Evolutionary conservation across 768 basidiomycete species (phyloP), one percentile per base, ranked within the genome.

Genomic region (Cytidiella melzeri): DNA sequence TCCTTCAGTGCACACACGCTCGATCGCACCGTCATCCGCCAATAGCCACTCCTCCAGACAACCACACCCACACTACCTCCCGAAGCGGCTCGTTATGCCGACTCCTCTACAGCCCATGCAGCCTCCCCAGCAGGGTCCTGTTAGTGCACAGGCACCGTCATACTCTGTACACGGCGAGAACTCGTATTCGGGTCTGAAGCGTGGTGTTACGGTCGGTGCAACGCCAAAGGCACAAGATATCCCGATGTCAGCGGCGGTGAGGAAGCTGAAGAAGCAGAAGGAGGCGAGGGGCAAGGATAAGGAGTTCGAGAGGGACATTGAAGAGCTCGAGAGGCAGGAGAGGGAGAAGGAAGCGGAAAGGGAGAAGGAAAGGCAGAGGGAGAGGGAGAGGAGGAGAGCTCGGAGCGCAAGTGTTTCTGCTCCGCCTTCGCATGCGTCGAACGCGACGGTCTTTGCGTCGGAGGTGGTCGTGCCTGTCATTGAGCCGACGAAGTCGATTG

Each of bases 31-130:
- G 40, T 41, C 40, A 9, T 7, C 9, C n/a, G 19, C 7, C 9
- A 18, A 10, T 10, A 7, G 10, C 15, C 25, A 9, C 13, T 19
- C 59, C 52, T 12, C 45, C 27, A 21, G 19, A 43, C 27, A 26
- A 12, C 39, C 40, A 21, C 24, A 40, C 25, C 19, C 28, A 40
- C 41, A 43, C 43, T 67, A 81, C 62, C 57, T 81, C 38, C 86
- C 86, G 3, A 83, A 77, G 61, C 76, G 70, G 41, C 77, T 88
- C 23, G 79, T 87, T 38, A 88, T 88, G 86, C 86, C 86, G 41
- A 65, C 81, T 3, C 86, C 81, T 13, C 71, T 88, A 34, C 79
- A 80, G 58, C 65, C 54, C 23, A 43, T 28, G 47, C 57, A 50
- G 28, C 46, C 44, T 10, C 52, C 27, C 11, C 46, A 34, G 30